Evolutionary conservation across 2,329 filamentous ascomycete genomes (phyloP).

Genomic region (Lachnellula hyalina): DNA sequence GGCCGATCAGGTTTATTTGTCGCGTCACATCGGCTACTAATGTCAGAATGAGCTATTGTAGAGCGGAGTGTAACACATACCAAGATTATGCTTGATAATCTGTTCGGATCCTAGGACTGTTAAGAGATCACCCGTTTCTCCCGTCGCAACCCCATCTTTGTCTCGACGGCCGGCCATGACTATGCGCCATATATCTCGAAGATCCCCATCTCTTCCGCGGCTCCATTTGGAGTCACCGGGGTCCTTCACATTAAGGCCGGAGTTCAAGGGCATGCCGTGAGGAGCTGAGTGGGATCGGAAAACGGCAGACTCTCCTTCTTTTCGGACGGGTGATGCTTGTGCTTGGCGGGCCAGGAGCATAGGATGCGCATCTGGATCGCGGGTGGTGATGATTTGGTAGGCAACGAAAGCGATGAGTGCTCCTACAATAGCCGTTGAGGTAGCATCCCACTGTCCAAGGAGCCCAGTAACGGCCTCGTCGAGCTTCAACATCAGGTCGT

Average conservation of each 20-base stretch:
- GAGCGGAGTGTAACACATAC: constrained; percentile 34
- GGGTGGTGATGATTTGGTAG: constrained; percentile 64
- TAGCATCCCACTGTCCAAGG: constrained; percentile 75
- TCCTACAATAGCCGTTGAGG: constrained; percentile 67
- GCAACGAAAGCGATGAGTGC: constrained; percentile 61
- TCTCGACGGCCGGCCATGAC: constrained; percentile 60
- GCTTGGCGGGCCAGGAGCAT: constrained; percentile 85
- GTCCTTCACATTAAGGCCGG: constrained; percentile 77
- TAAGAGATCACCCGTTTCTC: constrained; percentile 63
- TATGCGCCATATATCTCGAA: constrained; percentile 84
- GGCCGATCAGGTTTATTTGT: constrained; percentile 83
- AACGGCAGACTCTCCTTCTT: constrained; percentile 77
- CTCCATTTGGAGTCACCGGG: constrained; percentile 76
- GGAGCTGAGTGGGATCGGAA: constrained; percentile 82
- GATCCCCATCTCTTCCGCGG: constrained; percentile 76
- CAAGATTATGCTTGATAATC: constrained; percentile 65
- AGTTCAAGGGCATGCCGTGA: constrained; percentile 74
- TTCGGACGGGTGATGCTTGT: constrained; percentile 69
- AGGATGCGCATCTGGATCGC: constrained; percentile 87
- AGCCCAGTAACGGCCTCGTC: constrained; percentile 66
- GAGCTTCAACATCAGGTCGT: constrained; percentile 58
- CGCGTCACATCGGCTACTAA: constrained; percentile 64
- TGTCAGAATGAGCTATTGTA: constrained; percentile 16
- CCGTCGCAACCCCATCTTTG: constrained; percentile 54
- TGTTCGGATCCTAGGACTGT: constrained; percentile 75